These are phyloP conservation scores for Daldinia eschscholtzii DNA, from an alignment of 2,329 filamentous ascomycete species.

Conservation along the genomic window DNA sequence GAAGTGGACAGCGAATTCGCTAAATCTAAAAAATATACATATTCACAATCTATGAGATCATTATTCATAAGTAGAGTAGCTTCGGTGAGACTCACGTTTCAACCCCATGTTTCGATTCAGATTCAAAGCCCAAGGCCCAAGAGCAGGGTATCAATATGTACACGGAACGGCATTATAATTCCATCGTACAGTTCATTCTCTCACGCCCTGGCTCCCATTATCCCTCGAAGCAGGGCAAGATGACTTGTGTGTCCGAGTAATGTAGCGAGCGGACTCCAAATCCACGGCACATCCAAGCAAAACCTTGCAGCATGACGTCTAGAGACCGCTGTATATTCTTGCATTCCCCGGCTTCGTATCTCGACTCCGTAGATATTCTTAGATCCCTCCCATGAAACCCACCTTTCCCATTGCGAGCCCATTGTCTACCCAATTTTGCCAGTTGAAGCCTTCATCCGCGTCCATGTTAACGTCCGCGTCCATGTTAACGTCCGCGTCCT, in stretches of 20 bases:
- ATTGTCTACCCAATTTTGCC: slow-evolving; percentile 60
- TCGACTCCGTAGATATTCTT: not conserved
- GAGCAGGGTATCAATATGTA: slow-evolving; percentile 41
- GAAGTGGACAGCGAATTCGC: not conserved
- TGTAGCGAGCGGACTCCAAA: not conserved
- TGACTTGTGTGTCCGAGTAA: not conserved
- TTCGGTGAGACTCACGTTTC: not conserved
- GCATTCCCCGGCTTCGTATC: not conserved
- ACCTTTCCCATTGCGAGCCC: slow-evolving; percentile 48
- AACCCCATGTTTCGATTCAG: not conserved
- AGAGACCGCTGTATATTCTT: slow-evolving; percentile 1
- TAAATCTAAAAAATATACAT: no score
- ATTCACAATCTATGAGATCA: not conserved
- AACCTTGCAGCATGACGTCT: not conserved
- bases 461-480: slow-evolving; percentile 56
- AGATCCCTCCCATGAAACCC: slow-evolving; percentile 51
- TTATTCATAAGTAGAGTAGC: not conserved
- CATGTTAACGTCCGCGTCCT: slow-evolving; percentile 52
- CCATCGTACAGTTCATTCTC: not conserved
- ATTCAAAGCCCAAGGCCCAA: slow-evolving; percentile 9
- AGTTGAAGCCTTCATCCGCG: slow-evolving; percentile 58
- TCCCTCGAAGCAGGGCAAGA: not conserved
- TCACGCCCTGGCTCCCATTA: not conserved
- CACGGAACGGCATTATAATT: slow-evolving; percentile 6
- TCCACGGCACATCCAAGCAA: not conserved